Evolutionary conservation across 2,329 filamentous ascomycete species (phyloP), one percentile per base, ranked within the genome.

Genomic region (Fusarium sp.): DNA sequence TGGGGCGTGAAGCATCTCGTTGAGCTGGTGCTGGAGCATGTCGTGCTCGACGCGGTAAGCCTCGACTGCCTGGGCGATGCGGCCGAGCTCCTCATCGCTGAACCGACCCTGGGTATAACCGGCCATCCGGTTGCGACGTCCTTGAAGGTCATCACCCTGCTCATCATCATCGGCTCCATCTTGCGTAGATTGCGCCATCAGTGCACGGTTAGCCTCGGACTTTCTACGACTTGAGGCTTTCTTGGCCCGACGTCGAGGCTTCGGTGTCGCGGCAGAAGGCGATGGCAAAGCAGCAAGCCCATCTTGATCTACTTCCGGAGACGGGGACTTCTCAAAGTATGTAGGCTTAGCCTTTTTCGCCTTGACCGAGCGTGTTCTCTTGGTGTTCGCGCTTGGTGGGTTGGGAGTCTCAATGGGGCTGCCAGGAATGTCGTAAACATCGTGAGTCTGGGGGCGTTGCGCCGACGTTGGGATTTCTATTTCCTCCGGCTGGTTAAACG

Each of bases 291-390:
- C 74, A 13, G 56, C 70, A 27, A 73, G 51, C 18, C 65, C 73
- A 6, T 74, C 72, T 9, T 67, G 62, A 28, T 73, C 65, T 13
- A 58, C 50, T 7, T 72, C 73, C 0, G 68, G 68, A 6, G 70
- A 66, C 10, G 74, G 65, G 2, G 77, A 74, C 56, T 80, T 76
- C 43, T 81, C 78, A 66, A 83, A 84, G 59, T 80, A 85, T 16
- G 83, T 84, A 10, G 83, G 82, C 72, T 87, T 87, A 50, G 82
- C 79, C 76, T 84, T 87, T 77, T 84, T 86, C 44, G 80, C 78
- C 58, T 80, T 76, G 34, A 80, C 80, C 36, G 82, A 77, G 28
- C 79, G 77, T 40, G 74, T 60, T 65, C 69, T 76, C 65, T 76
- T 77, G 39, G 70, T 18, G 50, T 58, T 73, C 43, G 71, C 57